Percentiles rank a stretch among this genome's conserved stretches.
Conservation (phyloP, 331 rosid species). For the Prunus yedoensis region DNA sequence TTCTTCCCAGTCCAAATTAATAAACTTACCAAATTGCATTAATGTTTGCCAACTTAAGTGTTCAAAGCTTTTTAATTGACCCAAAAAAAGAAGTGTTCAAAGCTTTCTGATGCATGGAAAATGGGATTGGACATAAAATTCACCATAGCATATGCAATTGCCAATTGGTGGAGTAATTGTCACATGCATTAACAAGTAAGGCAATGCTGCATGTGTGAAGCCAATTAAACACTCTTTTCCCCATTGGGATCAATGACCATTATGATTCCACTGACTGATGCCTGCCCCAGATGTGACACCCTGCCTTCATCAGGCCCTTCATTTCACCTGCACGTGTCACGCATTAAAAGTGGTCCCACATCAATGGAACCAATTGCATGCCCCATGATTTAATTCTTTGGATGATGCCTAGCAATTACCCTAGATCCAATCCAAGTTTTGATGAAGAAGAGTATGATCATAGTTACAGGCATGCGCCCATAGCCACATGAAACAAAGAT, state of each 20-base stretch:
- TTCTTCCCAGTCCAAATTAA: too few species aligned
- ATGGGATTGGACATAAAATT: not conserved
- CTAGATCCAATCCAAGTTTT: too few species aligned
- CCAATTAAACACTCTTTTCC: not conserved
- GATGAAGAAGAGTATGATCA: not conserved
- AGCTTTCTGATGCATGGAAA: not conserved
- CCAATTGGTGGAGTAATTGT: not conserved
- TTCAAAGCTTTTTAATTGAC: not conserved
- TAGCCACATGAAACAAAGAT: not conserved
- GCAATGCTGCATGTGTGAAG: not conserved
- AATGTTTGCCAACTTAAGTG: not conserved
- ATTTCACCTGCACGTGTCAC: constrained; percentile 29
- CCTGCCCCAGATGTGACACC: constrained; percentile 15
- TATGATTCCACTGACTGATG: not conserved
- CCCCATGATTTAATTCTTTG: not conserved
- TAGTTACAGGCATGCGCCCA: too few species aligned
- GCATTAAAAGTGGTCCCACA: constrained; percentile 12
- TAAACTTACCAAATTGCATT: not conserved
- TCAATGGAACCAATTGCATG: not conserved
- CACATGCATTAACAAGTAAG: not conserved
- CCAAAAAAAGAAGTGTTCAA: not conserved
- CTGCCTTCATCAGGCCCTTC: constrained; percentile 5
- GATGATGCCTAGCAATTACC: not conserved
- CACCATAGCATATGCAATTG: not conserved
- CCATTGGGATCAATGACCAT: not conserved